Evolutionary conservation across 352 stramenopile genomes (phyloP).

Genomic region (Peronospora farinosa): DNA sequence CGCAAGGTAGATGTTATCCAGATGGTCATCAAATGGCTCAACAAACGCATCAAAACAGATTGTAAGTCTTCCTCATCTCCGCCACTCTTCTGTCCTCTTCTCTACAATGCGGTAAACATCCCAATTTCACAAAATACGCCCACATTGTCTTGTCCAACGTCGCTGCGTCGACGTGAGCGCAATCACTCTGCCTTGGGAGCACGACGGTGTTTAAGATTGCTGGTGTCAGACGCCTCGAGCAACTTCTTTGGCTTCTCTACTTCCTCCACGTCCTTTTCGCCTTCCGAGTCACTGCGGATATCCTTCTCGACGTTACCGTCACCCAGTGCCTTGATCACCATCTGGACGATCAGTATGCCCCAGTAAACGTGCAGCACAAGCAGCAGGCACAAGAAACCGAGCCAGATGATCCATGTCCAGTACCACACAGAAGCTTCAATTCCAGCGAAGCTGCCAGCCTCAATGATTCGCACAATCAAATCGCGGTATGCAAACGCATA

Average conservation of each 20-base stretch:
- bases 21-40: conserved; percentile 3
- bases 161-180: conserved; percentile 11
- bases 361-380: conserved; percentile 72
- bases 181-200: conserved; percentile 56
- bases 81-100: conserved; percentile 15
- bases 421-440: conserved; percentile 48
- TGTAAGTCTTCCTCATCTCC: conserved; percentile 15
- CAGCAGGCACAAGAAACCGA: conserved; percentile 51
- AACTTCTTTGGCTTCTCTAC: conserved; percentile 22
- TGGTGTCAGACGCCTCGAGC: conserved; percentile 13
- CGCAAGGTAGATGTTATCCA: conserved; percentile 2
- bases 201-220: conserved; percentile 51
- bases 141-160: conserved; percentile 1
- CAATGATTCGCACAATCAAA: conserved; percentile 44
- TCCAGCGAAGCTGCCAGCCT: conserved; percentile 34
- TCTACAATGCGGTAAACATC: conserved; percentile 21
- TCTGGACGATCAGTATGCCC: conserved; percentile 69
- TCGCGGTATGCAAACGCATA: conserved; percentile 45
- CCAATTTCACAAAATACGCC: conserved; percentile 10
- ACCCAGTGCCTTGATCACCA: conserved; percentile 56
- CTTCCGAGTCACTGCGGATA: conserved; percentile 75
- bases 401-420: conserved; percentile 46
- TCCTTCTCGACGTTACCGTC: conserved; percentile 75
- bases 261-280: conserved; percentile 35
- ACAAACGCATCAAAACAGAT: conserved; percentile 2